Base-by-base conservation (phyloP, 306 rosid genomes). In the Citrullus colocynthis region DNA sequence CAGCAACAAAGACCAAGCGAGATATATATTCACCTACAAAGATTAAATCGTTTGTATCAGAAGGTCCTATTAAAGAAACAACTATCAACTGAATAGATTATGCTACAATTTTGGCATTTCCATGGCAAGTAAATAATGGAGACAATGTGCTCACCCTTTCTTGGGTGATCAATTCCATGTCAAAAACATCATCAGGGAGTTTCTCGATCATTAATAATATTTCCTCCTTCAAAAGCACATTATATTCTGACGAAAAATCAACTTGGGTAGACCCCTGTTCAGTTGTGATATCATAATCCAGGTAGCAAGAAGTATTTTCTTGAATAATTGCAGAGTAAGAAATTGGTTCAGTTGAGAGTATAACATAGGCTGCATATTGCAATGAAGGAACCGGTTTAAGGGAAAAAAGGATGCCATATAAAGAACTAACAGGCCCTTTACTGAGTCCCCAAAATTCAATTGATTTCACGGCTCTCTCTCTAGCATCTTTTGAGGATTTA, bases 381-480 rank as follows among this genome's bases (percentile, higher is more conserved):
- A 95, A 80, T 74, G 78, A 84, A 60, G 95, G 89, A 79, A 89
- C 78, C 28, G 96, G 89, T 87, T 82, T 88, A 71, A 90, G 80
- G 77, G 98, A 90, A 81, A 90, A 92, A 73, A 95, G 96, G 78
- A 92, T 81, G 78, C 96, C 90, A 82, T 89, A 95, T 88, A 95
- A 87, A 74, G 97, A 85, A 80, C 92, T 89, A 80, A 90, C 83
- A 30, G 98, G 82, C 71, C 98, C 97, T 86, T 89, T 90, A 79
- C 90, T 86, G 82, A 95, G 89, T 58, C 98, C 98, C 98, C 98
- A 95, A 82, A 87, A 95, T 84, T 88, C 93, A 75, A 95, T 86
- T 5, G 98, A 95, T 84, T 95, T 95, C 86, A 92, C 87, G 78
- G 98, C 96, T 87, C 90, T 88, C 64, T 95, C 97, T 81, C 94